phyloP scores from a whole-genome alignment of 163 green algal genomes.

The Volvox carteri region DNA sequence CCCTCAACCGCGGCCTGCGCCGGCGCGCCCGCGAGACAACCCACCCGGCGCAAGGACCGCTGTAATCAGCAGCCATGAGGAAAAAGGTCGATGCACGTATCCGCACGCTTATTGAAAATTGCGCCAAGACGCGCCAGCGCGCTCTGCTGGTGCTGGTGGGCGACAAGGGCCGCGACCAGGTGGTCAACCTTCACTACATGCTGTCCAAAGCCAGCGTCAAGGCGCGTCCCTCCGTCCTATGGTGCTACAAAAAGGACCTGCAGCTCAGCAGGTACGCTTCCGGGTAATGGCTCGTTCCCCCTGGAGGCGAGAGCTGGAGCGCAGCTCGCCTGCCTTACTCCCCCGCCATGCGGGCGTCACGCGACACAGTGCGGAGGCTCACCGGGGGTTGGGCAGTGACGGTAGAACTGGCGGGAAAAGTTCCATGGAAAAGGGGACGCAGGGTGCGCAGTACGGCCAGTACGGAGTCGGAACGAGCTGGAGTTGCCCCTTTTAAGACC shows the following conservation, averaged over 20 bases:
- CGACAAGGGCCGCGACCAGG: slow-evolving; percentile 97
- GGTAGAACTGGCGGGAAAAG: no score
- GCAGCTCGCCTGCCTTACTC: no score
- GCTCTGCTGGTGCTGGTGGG: slow-evolving; percentile 97
- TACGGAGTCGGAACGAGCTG: no score
- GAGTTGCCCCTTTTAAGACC: no score
- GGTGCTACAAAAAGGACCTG: slow-evolving; percentile 99
- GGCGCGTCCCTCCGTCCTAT: slow-evolving; percentile 94
- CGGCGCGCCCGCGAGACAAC: not conserved
- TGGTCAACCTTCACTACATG: slow-evolving; percentile 99
- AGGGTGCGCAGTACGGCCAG: no score
- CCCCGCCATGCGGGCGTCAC: no score
- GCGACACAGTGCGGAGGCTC: no score
- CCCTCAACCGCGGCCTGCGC: not conserved
- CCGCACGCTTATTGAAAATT: slow-evolving; percentile 97
- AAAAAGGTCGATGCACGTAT: slow-evolving; percentile 98
- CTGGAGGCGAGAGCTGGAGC: no score
- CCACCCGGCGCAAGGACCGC: not conserved
- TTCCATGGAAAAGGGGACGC: no score
- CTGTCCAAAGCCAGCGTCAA: slow-evolving; percentile 95
- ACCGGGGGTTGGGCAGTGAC: no score
- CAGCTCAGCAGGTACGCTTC: slow-evolving; percentile 88
- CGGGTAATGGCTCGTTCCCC: no score
- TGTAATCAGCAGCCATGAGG: slow-evolving; percentile 81
- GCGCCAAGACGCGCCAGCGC: slow-evolving; percentile 91